A percentile compares a stretch with the other conserved stretches of the same genome.
phyloP scores from a whole-genome alignment of 2,329 filamentous ascomycete genomes.

The Venturia asperata region DNA sequence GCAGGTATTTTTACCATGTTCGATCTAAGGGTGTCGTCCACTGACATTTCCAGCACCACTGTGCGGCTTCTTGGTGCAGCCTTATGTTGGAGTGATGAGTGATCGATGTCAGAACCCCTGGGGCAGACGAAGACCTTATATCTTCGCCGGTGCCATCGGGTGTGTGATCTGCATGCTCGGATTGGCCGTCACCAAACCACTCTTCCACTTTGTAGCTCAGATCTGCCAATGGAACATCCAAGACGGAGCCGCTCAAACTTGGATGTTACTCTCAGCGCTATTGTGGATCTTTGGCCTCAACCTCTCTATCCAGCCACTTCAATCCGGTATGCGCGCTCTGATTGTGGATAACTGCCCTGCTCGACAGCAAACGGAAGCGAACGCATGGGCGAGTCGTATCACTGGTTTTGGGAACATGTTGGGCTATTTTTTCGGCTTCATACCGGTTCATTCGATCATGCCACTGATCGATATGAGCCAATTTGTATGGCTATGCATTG shows the following conservation, averaged over 20 bases:
- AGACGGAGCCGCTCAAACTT: not conserved
- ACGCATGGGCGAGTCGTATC: constrained; percentile 27
- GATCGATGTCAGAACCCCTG: constrained; percentile 67
- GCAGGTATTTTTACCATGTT: constrained; percentile 34
- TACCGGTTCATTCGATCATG: constrained; percentile 18
- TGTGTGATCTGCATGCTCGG: constrained; percentile 62
- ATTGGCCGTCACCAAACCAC: constrained; percentile 59
- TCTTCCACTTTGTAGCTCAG: constrained; percentile 5
- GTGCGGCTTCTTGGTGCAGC: constrained; percentile 71
- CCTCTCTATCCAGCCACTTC: constrained; percentile 30
- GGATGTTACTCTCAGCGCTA: constrained; percentile 21
- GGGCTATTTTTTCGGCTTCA: constrained; percentile 28
- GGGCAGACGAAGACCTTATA: constrained; percentile 77
- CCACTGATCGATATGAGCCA: constrained; percentile 23
- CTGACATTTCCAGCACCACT: constrained; percentile 50
- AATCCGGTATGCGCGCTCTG: constrained; percentile 29
- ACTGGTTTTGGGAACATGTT: constrained; percentile 29
- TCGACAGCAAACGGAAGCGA: constrained; percentile 29
- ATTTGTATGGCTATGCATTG: constrained; percentile 22
- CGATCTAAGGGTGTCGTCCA: not conserved
- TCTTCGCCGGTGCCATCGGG: constrained; percentile 61
- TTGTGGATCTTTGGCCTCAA: constrained; percentile 27
- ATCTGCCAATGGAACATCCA: constrained; percentile 43
- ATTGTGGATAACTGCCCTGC: constrained; percentile 29
- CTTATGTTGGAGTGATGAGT: constrained; percentile 73